Percentiles rank a stretch among this genome's conserved stretches.
phyloP scores from a whole-genome alignment of 2,329 filamentous ascomycete genomes.

The Lomentospora prolificans region DNA sequence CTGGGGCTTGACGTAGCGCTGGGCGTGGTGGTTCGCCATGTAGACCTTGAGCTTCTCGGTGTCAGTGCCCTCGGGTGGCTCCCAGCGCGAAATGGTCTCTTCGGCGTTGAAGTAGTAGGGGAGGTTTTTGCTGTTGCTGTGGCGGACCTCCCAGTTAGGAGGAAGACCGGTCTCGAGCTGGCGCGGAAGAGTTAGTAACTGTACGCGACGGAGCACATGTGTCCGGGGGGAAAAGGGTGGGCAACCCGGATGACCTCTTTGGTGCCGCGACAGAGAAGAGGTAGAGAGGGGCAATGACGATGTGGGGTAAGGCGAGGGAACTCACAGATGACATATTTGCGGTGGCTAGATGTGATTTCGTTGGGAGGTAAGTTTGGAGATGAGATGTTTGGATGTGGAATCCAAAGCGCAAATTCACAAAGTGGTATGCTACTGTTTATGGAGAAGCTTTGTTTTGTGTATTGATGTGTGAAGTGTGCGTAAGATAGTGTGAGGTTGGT shows the following conservation, averaged over 20 bases:
- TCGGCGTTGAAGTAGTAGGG: constrained; percentile 95
- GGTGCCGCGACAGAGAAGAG: not conserved
- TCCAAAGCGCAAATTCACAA: too few species aligned
- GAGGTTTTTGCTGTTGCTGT: constrained; percentile 96
- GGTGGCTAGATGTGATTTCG: too few species aligned
- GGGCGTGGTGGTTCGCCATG: constrained; percentile 81
- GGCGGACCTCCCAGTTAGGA: constrained; percentile 85
- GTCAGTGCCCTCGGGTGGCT: constrained; percentile 80
- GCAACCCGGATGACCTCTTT: too few species aligned
- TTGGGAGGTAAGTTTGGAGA: too few species aligned
- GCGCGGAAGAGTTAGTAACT: not conserved
- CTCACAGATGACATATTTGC: too few species aligned
- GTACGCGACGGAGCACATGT: too few species aligned
- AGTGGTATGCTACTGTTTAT: too few species aligned
- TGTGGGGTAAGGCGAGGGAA: not conserved
- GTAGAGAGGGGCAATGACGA: not conserved
- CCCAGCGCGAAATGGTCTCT: constrained; percentile 89
- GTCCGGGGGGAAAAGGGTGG: too few species aligned
- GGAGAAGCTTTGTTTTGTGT: too few species aligned
- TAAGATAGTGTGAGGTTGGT: too few species aligned
- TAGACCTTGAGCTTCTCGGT: constrained; percentile 86
- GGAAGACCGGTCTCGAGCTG: constrained; percentile 65
- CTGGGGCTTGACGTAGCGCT: constrained; percentile 15
- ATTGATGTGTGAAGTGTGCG: too few species aligned
- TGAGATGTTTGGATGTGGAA: too few species aligned